phyloP scores from a whole-genome alignment of 1,284 basidiomycete species.

The Meira nashicola region DNA sequence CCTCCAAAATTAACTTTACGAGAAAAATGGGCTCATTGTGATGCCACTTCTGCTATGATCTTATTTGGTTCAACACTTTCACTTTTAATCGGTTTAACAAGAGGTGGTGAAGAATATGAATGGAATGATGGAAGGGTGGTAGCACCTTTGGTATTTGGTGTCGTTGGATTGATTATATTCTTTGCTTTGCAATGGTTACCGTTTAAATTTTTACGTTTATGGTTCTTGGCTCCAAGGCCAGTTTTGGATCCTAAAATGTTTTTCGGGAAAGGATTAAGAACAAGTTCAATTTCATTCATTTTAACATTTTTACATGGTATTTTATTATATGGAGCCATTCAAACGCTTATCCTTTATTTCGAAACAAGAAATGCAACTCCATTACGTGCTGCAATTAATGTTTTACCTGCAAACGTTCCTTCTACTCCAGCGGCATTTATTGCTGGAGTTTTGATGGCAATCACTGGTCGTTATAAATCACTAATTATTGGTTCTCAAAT shows the following conservation, averaged over 20 bases:
- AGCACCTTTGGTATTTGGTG: slow-evolving; percentile 49
- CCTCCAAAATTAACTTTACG: slow-evolving; percentile 43
- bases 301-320: slow-evolving; percentile 51
- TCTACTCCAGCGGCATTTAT: slow-evolving; percentile 29
- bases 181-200: slow-evolving; percentile 26
- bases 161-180: slow-evolving; percentile 46
- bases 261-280: slow-evolving; percentile 28
- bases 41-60: slow-evolving; percentile 49
- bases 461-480: slow-evolving; percentile 42
- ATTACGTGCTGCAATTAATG: slow-evolving; percentile 55
- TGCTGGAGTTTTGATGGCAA: slow-evolving; percentile 33
- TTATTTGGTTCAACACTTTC: slow-evolving; percentile 42
- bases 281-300: slow-evolving; percentile 39
- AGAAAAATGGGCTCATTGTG: slow-evolving; percentile 51
- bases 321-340: slow-evolving; percentile 36
- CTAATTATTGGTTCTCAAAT: slow-evolving; percentile 52
- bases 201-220: slow-evolving; percentile 12
- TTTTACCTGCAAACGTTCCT: slow-evolving; percentile 50
- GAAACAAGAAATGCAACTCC: slow-evolving; percentile 57
- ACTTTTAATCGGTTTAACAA: slow-evolving; percentile 51
- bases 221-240: slow-evolving; percentile 29
- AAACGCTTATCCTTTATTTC: slow-evolving; percentile 55
- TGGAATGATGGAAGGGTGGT: slow-evolving; percentile 50
- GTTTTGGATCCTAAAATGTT: slow-evolving; percentile 48
- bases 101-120: slow-evolving; percentile 50